These are phyloP conservation scores for Aphanoascus verrucosus DNA, from an alignment of 2,329 filamentous ascomycete species.

Conservation along the genomic window DNA sequence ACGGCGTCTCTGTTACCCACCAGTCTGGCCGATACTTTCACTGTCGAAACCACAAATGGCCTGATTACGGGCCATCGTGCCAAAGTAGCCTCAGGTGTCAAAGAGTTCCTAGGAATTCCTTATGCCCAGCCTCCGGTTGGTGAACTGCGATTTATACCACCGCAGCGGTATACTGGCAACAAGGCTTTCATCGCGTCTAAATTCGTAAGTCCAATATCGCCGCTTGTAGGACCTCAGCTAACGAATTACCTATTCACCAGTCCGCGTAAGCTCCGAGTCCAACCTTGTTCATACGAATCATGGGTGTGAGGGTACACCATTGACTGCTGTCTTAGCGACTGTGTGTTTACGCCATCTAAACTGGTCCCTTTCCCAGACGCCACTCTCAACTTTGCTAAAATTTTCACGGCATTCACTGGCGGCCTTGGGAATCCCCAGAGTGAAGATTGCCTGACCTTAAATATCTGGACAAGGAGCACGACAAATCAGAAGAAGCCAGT, in stretches of 20 bases:
- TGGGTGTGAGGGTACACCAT: no score
- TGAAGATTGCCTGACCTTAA: constrained; percentile 30
- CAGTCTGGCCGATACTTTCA: background rate
- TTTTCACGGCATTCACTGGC: constrained; percentile 19
- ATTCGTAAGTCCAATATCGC: constrained; percentile 13
- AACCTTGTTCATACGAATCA: no score
- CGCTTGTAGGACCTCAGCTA: no score
- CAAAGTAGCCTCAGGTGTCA: background rate
- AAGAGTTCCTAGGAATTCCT: constrained; percentile 22
- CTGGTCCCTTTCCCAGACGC: constrained; percentile 18
- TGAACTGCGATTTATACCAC: constrained; percentile 16
- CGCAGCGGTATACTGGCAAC: constrained; percentile 16
- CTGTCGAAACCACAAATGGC: constrained; percentile 3
- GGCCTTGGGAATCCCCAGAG: constrained; percentile 33
- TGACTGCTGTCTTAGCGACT: constrained; percentile 17
- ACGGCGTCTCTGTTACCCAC: no score
- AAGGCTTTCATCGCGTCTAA: constrained; percentile 13
- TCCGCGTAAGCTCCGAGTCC: constrained; percentile 1
- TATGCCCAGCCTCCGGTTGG: constrained; percentile 22
- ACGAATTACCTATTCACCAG: background rate
- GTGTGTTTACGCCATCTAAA: constrained; percentile 17
- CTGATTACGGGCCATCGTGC: constrained; percentile 2
- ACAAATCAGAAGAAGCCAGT: constrained; percentile 26
- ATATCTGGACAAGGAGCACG: constrained; percentile 24
- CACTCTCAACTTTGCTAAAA: constrained; percentile 17